Evolutionary conservation across 1,284 basidiomycete genomes (phyloP), one percentile per base, ranked within the genome.

Genomic region (Tilletia horrida): DNA sequence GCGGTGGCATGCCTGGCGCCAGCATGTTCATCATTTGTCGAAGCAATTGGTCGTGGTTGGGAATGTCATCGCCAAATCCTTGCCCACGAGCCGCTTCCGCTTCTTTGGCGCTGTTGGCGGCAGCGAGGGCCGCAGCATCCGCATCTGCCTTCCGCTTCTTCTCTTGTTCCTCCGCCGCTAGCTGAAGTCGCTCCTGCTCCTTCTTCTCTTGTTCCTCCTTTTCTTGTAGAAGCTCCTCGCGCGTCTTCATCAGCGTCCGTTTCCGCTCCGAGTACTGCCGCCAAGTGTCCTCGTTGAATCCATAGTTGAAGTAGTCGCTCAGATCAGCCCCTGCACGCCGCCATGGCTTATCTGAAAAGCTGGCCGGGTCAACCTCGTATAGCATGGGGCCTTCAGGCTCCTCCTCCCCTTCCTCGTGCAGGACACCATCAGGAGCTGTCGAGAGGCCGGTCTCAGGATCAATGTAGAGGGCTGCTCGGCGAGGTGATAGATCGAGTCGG

Each of bases 271-370:
- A 90, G 82, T 94, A 99, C 57, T 89, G 88, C 74, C 91, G 90
- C 92, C 93, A 99, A 21, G 90, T 90, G 14, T 92, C 87, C 83
- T 99, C 96, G 82, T 98, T 95, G 81, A 98, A 98, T 0, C 96
- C 96, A 77, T 97, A 98, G 83, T 99, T 98, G 85, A 98, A 99
- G 90, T 92, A 99, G 84, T 97, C 95, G 75, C 91, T 91, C 67
- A 97, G 85, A 84, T 97, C 93, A 7, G 92, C 89, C 18, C 96
- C 96, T 9, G 94, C 91, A 66, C 90, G 84, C 68, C 95, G 85
- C 96, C 96, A 99, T 2, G 91, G 90, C 81, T 96, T 95, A 25
- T 90, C 85, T 13, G 80, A 74, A 82, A 97, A 86, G 25, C 89
- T 87, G 27, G 85, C 86, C 63, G 97, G 81, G 82, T 98, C 95